These are phyloP conservation scores for Lactifluus subvellereus DNA, from an alignment of 768 basidiomycete species.

Conservation along the genomic window DNA sequence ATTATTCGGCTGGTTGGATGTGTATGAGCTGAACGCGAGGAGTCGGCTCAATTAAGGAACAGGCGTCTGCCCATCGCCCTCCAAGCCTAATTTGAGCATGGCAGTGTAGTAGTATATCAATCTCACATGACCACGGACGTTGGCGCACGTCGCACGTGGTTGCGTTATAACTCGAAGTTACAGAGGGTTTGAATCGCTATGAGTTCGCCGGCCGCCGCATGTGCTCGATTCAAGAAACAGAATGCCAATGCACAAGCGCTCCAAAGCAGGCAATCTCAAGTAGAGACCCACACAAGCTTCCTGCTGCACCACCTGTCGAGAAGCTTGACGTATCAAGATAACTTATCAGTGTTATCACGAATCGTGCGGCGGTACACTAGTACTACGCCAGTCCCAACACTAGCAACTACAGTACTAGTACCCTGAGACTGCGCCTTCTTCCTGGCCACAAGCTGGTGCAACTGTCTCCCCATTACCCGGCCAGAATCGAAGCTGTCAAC, in stretches of 20 bases:
- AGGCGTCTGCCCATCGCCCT: constrained; percentile 59
- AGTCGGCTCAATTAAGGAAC: constrained; percentile 38
- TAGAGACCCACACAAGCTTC: not conserved
- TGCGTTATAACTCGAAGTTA: too few relatives aligned
- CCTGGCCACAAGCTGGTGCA: not conserved
- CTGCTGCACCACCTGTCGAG: too few relatives aligned
- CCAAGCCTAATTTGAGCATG: constrained; percentile 78
- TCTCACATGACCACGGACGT: too few relatives aligned
- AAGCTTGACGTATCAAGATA: not conserved
- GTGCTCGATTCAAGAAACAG: not conserved
- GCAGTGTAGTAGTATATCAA: too few relatives aligned
- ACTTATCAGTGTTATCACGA: too few relatives aligned
- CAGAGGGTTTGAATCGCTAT: too few relatives aligned
- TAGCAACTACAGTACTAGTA: not conserved
- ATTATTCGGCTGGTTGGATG: constrained; percentile 57
- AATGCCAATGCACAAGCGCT: too few relatives aligned
- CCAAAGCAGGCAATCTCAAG: not conserved
- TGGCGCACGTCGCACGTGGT: too few relatives aligned
- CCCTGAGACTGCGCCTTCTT: not conserved
- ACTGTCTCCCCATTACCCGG: not conserved
- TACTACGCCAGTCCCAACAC: not conserved
- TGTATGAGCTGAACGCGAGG: not conserved
- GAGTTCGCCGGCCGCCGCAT: not conserved
- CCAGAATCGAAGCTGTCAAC: not conserved
- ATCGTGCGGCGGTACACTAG: too few relatives aligned